Evolutionary conservation across 2,329 filamentous ascomycete genomes (phyloP).

Genomic region (Pseudogymnoascus sp.): DNA sequence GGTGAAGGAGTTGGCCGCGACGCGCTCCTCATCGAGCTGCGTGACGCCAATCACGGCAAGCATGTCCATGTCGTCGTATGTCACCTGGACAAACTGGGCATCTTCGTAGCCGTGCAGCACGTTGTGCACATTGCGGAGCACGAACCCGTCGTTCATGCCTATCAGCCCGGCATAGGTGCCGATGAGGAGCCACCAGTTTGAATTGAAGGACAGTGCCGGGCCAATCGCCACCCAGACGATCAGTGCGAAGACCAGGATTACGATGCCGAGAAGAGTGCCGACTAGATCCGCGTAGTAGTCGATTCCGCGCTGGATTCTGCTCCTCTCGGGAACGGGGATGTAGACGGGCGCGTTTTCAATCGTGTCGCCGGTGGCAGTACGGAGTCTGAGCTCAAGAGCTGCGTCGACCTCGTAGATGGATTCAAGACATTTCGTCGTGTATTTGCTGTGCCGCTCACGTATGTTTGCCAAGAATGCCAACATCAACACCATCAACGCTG

Average conservation of each 20-base stretch:
- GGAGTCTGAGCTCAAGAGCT: conserved; percentile 27
- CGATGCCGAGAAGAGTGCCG: conserved; percentile 33
- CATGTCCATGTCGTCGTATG: conserved; percentile 15
- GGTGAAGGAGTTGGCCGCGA: conserved; percentile 15
- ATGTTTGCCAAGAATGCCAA: conserved; percentile 32
- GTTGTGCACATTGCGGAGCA: conserved; percentile 35
- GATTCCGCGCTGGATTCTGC: conserved; percentile 29
- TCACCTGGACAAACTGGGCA: conserved; percentile 20
- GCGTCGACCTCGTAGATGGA: conserved; percentile 28
- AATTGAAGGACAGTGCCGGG: conserved; percentile 30
- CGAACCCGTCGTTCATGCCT: conserved; percentile 36
- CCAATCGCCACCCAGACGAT: conserved; percentile 32
- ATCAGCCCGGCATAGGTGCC: conserved; percentile 39
- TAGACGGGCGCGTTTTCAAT: conserved; percentile 26
- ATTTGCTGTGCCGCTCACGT: conserved; percentile 28
- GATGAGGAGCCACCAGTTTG: conserved; percentile 39
- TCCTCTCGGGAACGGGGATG: conserved; percentile 27
- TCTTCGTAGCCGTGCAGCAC: conserved; percentile 22
- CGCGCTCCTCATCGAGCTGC: conserved; percentile 10
- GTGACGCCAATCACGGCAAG: conserved; percentile 12
- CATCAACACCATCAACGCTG: conserved; percentile 34
- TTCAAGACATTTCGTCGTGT: conserved; percentile 26
- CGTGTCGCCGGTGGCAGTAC: conserved; percentile 26
- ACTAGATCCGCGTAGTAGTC: conserved; percentile 37
- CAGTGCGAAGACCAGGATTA: conserved; percentile 30